Base-by-base conservation (phyloP, 805 yeast genomes). In the Yarrowia sp. region DNA sequence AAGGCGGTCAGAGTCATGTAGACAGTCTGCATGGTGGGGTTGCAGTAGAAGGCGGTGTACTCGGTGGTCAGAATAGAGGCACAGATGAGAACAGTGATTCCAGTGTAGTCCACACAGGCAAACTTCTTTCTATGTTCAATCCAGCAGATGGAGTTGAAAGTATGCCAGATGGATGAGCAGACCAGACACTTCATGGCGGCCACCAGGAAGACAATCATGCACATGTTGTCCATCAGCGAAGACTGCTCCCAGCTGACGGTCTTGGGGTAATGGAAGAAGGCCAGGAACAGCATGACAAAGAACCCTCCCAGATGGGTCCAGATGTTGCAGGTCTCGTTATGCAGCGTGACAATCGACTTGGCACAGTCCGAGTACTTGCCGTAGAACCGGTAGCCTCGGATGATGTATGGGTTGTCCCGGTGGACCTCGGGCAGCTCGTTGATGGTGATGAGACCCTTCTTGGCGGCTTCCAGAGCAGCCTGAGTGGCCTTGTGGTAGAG, bases 31-130 rank as follows among this genome's bases (percentile, higher is more conserved):
- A 81, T 71, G 16, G 76, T 55, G 5, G 89, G 87, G 73, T 85
- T 85, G 72, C 89, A 82, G 75, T 86, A 87, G 66, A 94, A 83
- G 1, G 93, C 84, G 19, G 91, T 85, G 77, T 91, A 92, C 78
- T 94, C 97, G 0, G 94, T 89, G 4, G 97, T 86, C 55, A 95
- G 81, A 56, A 95, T 89, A 2, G 97, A 90, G 15, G 97, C 94
- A 0, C 97, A 89, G 73, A 94, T 93, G 72, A 95, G 81, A 14
- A 92, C 84, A 0, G 98, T 92, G 72, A 94, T 94, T 2, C 99
- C 99, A 8, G 97, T 89, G 78, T 94, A 94, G 80, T 94, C 99
- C 52, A 93, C 87, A 77, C 99, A 95, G 0, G 97, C 97, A 79
- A 90, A 91, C 67, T 86, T 85, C 72, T 87, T 83, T 76, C 97